Base-by-base conservation (phyloP, 179 eudicot species). In the Spinacia oleracea region DNA sequence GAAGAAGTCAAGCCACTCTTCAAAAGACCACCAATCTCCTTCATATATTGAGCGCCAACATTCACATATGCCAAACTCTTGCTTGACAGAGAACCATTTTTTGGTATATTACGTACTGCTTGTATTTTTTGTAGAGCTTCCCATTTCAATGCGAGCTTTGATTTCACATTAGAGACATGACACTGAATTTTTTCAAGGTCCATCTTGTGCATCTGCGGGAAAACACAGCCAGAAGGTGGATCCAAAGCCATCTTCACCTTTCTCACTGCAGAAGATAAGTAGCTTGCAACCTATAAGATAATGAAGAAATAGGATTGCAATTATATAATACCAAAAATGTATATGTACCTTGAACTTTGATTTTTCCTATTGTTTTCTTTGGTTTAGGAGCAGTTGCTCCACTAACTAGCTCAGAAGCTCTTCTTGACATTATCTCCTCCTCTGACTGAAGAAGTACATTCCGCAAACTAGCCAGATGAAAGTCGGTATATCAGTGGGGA, bases 211-310 rank as follows among this genome's bases (percentile, higher is more conserved):
- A 92, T 29, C 60, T 88, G 83, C 60, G 93, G 85, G 71, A 89
- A 81, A 51, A 66, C 84, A 85, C 98, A 94, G 34, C 96, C 98
- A 60, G 90, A 88, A 14, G 96, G 89, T 46, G 93, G 86, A 76
- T 94, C 97, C 77, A 86, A 67, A 38, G 80, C 87, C 94, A 94
- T 93, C 85, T 86, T 94, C 86, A 94, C 98, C 88, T 88, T 94
- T 27, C 96, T 88, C 74, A 89, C 98, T 88, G 72, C 64, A 76
- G 55, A 72, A 72, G 66, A 73, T 64, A 75, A 86, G 21, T 48
- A 76, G 23, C 34, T 55, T 48, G 38, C 62, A 50, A 35, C 38
- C n/a, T 10, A 21, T 56, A 20, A 46, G 42, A 27, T 55, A 45
- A 69, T 5, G 51, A 42, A 77, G 18, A 55, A 23, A 64, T 8